Base-by-base conservation (phyloP, 331 rosid species). In the Pyracantha coccinea region DNA sequence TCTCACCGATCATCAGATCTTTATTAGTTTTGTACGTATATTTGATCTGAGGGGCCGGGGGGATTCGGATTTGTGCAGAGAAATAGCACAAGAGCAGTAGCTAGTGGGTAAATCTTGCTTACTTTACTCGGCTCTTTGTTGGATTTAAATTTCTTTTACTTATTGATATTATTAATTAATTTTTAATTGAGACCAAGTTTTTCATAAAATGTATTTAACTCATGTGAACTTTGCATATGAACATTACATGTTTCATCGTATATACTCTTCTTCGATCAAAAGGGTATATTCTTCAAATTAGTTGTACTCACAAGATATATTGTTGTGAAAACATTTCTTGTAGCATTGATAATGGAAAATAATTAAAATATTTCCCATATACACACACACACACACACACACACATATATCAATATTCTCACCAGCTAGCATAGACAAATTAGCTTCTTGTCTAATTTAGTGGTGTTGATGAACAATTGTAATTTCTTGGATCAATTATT, bases 291-390 rank as follows among this genome's bases (percentile, higher is more conserved):
- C 55, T 50, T 50, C n/a, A 50, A 50, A 50, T 6, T 50, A 6
- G 20, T 19, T 6, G 55, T 50, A 6, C 55, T 50, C 4, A 50
- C 9, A 17, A 47, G 54, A 47, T 47, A 47, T 47, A 47, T 47
- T 47, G 54, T 47, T 47, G 7, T 47, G 54, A 47, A 47, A 47
- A 62, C 71, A 33, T 80, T 85, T 80, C 79, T 72, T 80, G 80
- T 71, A 69, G 75, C 41, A 68, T 50, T 62, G 75, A 68, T 4
- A 17, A 32, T 65, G 41, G 27, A 1, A 8, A 31, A 19, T 4
- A 2, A n/a, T 1, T 65, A 5, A 45, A 68, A 10, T 19, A 17
- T 28, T 50, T 69, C 16, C 74, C 63, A 65, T 33, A 17, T 2
- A 50, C 2, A 6, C 2, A 50, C 19, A 50, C 7, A 38, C n/a